These are phyloP conservation scores for Heterobasidion irregulare DNA, from an alignment of 1,284 basidiomycete genomes.

Conservation along the genomic window DNA sequence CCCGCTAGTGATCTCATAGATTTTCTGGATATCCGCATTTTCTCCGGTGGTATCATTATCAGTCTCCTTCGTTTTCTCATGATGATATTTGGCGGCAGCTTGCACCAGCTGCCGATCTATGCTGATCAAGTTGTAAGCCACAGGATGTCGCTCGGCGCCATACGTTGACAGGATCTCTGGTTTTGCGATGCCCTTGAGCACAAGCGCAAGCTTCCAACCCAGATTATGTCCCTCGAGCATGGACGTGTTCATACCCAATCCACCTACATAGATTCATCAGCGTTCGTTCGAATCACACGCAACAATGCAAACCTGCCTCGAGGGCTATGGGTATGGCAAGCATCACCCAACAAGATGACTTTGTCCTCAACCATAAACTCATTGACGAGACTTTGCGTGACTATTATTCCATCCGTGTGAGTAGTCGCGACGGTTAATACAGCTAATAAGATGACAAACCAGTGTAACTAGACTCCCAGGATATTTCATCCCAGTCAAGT, in stretches of 20 bases:
- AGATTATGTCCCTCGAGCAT: slow-evolving; percentile 8
- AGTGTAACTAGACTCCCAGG: too few relatives aligned
- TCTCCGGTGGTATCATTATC: too few relatives aligned
- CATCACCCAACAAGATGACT: slow-evolving; percentile 9
- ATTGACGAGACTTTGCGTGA: slow-evolving; percentile 7
- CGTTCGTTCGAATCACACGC: not conserved
- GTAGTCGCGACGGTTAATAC: too few relatives aligned
- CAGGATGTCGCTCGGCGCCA: slow-evolving; percentile 5
- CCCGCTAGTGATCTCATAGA: not conserved
- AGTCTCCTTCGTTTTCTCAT: too few relatives aligned
- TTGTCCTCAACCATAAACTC: slow-evolving; percentile 3
- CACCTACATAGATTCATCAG: not conserved
- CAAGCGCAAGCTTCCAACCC: slow-evolving; percentile 9
- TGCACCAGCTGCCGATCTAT: slow-evolving; percentile 7
- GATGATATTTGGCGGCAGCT: slow-evolving; percentile 3
- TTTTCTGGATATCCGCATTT: too few relatives aligned
- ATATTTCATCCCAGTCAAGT: too few relatives aligned
- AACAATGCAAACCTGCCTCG: slow-evolving; percentile 1
- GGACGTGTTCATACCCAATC: slow-evolving; percentile 8
- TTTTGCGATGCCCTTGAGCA: slow-evolving; percentile 3
- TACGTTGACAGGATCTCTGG: slow-evolving; percentile 7
- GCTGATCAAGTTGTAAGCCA: slow-evolving; percentile 5
- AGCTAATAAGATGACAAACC: too few relatives aligned
- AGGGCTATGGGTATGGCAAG: slow-evolving; percentile 9
- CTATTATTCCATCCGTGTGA: not conserved